Percentiles rank a stretch among this genome's conserved stretches.
phyloP scores from a whole-genome alignment of 2,329 filamentous ascomycete genomes.

The Hypoxylon sp. region DNA sequence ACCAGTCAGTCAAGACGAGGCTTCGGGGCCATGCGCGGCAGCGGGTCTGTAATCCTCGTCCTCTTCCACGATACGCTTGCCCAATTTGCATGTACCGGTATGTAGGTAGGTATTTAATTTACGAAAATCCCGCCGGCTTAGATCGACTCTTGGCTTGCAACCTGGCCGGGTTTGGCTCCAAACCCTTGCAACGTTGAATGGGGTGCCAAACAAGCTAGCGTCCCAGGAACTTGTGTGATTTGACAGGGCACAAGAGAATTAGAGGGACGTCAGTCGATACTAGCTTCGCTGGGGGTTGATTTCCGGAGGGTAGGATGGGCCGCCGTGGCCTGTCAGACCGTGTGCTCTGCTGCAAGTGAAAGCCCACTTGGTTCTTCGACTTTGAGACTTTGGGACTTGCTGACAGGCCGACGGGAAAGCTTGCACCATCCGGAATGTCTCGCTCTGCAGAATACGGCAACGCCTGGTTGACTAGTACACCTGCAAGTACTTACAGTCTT shows the following conservation, averaged over 20 bases:
- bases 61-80: constrained; percentile 42
- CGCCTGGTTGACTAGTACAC: constrained; percentile 22
- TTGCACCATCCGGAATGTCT: constrained; percentile 37
- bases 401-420: constrained; percentile 30
- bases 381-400: constrained; percentile 32
- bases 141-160: constrained; percentile 45
- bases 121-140: constrained; percentile 45
- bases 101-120: constrained; percentile 46
- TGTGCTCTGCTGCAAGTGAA: constrained; percentile 38
- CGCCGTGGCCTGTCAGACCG: constrained; percentile 34
- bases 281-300: constrained; percentile 34
- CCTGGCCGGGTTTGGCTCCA: constrained; percentile 45
- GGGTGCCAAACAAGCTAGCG: constrained; percentile 44
- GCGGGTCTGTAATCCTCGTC: constrained; percentile 47
- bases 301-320: constrained; percentile 43
- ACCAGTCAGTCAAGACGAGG: constrained; percentile 52
- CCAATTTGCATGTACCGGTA: constrained; percentile 43
- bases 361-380: constrained; percentile 31
- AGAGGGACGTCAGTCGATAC: constrained; percentile 38
- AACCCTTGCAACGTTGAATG: constrained; percentile 44
- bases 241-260: constrained; percentile 30
- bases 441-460: constrained; percentile 38
- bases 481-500: constrained; percentile 31
- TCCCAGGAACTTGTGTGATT: constrained; percentile 44
- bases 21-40: constrained; percentile 50